These are phyloP conservation scores for Pleomassaria siparia DNA, from an alignment of 2,329 filamentous ascomycete genomes.

Conservation along the genomic window DNA sequence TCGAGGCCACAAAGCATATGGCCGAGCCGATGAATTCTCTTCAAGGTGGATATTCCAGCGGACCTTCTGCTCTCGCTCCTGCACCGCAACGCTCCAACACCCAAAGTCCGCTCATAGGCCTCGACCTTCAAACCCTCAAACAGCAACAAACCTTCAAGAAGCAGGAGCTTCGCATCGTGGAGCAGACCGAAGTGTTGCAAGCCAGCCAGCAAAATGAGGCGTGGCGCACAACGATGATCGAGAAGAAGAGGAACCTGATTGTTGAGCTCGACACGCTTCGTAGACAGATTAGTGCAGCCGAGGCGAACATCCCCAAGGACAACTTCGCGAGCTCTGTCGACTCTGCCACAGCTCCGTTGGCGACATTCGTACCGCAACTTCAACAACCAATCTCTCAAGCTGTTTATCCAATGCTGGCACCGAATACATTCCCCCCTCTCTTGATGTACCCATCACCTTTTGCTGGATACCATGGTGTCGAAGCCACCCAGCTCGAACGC, in stretches of 20 bases:
- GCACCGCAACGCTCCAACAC: conserved; percentile 19
- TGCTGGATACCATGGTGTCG: conserved; percentile 18
- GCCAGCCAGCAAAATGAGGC: conserved; percentile 32
- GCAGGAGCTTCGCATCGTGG: conserved; percentile 37
- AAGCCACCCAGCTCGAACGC: conserved; percentile 21
- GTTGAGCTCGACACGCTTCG: conserved; percentile 39
- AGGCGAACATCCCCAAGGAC: conserved; percentile 17
- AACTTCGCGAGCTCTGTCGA: neutral
- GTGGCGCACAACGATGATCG: conserved; percentile 38
- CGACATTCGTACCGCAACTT: conserved; percentile 24
- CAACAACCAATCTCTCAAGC: conserved; percentile 27
- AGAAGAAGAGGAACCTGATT: conserved; percentile 39
- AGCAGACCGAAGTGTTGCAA: conserved; percentile 41
- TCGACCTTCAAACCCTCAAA: conserved; percentile 30
- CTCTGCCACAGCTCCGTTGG: conserved; percentile 3
- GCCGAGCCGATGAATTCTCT: conserved; percentile 9
- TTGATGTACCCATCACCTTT: conserved; percentile 31
- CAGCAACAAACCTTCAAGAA: conserved; percentile 33
- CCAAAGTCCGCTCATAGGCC: conserved; percentile 23
- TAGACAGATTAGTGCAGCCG: conserved; percentile 34
- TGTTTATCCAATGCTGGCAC: conserved; percentile 23
- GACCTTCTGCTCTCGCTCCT: conserved; percentile 12
- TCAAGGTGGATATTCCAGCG: conserved; percentile 14
- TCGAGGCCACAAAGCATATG: conserved; percentile 20
- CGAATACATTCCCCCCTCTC: conserved; percentile 26